A percentile compares a stretch with the other conserved stretches of the same genome.
Conservation (phyloP, 129 eudicot species). For the Sambucus nigra region DNA sequence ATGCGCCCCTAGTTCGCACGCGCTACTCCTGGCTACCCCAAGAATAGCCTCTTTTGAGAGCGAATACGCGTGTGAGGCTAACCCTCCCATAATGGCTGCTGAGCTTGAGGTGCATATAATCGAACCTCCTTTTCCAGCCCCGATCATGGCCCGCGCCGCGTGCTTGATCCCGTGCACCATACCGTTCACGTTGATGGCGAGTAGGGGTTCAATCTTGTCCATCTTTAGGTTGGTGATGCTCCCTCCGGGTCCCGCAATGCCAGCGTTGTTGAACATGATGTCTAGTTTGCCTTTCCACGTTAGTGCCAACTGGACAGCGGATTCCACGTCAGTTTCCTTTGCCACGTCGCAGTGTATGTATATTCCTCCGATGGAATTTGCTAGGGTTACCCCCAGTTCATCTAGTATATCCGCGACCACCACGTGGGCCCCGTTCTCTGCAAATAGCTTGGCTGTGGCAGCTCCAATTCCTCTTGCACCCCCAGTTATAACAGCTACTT, state of each 20-base stretch:
- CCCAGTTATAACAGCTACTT: slow-evolving; percentile 85
- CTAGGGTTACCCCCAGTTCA: slow-evolving; percentile 46
- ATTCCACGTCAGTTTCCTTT: slow-evolving; percentile 57
- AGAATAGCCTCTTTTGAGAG: slow-evolving; percentile 71
- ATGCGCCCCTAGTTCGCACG: slow-evolving; percentile 68
- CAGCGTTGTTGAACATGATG: slow-evolving; percentile 86
- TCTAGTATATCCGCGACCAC: slow-evolving; percentile 73
- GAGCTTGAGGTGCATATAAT: slow-evolving; percentile 81
- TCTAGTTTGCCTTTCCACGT: slow-evolving; percentile 75
- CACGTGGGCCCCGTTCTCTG: slow-evolving; percentile 69
- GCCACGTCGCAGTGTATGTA: slow-evolving; percentile 78
- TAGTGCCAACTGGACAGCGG: slow-evolving; percentile 50
- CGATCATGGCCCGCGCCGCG: slow-evolving; percentile 70
- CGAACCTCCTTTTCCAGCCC: slow-evolving; percentile 39
- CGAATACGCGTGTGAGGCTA: slow-evolving; percentile 77
- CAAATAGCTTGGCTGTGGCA: slow-evolving; percentile 56
- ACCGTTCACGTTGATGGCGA: slow-evolving; percentile 58
- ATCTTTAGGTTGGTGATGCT: slow-evolving; percentile 62
- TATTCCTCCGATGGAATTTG: slow-evolving; percentile 58
- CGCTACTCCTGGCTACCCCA: slow-evolving; percentile 50
- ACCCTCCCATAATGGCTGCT: slow-evolving; percentile 78
- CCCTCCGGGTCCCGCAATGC: slow-evolving; percentile 50
- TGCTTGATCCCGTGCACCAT: slow-evolving; percentile 73
- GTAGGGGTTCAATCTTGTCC: slow-evolving; percentile 29
- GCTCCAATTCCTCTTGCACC: slow-evolving; percentile 96